Evolutionary conservation across 2,329 filamentous ascomycete species (phyloP).

Genomic region (Sporothrix variecibatus): DNA sequence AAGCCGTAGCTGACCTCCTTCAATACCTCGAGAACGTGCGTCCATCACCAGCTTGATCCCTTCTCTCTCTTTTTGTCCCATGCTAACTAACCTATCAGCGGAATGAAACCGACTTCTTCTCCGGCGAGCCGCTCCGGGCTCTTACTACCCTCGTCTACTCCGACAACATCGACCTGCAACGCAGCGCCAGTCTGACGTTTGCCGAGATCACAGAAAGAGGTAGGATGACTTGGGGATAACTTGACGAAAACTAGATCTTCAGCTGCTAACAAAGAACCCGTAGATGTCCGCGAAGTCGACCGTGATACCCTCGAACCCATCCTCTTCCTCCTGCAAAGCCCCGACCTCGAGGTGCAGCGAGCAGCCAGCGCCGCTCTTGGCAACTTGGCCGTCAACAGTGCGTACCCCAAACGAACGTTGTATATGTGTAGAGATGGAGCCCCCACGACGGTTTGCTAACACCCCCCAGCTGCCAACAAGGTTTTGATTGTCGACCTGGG

Average conservation of each 20-base stretch:
- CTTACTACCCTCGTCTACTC: constrained; percentile 96
- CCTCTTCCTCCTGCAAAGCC: constrained; percentile 88
- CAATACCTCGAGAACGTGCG: constrained; percentile 95
- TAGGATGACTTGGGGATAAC: constrained; percentile 40
- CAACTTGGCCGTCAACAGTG: constrained; percentile 96
- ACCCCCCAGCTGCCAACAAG: constrained; percentile 83
- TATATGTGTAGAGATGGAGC: not conserved
- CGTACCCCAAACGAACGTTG: constrained; percentile 39
- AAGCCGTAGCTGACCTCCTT: constrained; percentile 92
- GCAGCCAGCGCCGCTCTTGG: constrained; percentile 94
- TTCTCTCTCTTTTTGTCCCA: not conserved
- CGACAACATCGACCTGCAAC: constrained; percentile 96
- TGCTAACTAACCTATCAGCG: constrained; percentile 56
- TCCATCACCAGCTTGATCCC: constrained; percentile 29
- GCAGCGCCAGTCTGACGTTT: constrained; percentile 96
- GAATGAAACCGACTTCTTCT: constrained; percentile 97
- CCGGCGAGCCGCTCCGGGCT: constrained; percentile 88
- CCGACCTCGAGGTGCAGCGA: constrained; percentile 94
- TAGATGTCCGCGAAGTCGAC: constrained; percentile 96
- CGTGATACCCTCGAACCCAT: constrained; percentile 94
- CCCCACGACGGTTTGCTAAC: not conserved
- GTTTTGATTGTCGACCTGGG: constrained; percentile 92
- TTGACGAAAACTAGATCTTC: not conserved
- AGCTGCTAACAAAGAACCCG: not conserved
- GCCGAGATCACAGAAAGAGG: constrained; percentile 98